Base-by-base conservation (phyloP, 1,139 yeast species). In the Fermentozyma sake region DNA sequence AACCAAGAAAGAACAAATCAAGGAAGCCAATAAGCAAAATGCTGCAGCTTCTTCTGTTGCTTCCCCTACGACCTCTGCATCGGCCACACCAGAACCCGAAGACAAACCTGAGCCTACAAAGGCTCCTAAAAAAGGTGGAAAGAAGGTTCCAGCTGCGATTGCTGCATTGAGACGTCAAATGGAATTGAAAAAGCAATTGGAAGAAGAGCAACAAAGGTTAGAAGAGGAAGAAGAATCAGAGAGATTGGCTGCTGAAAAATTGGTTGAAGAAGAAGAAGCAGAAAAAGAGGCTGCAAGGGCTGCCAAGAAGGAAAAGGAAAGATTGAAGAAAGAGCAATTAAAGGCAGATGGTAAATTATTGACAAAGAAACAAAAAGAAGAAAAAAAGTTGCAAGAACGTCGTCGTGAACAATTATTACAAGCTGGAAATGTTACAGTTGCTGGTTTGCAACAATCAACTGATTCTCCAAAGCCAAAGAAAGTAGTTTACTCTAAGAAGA, bases 351-450 rank as follows among this genome's bases (percentile, higher is more conserved):
- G 99, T 49, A 91, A 82, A 47, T 71, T 76, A 32, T 59, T 83
- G 52, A 84, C 96, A 35, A 91, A 85, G 66, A 91, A 89, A 55
- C 98, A 91, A 66, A 86, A 84, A 60, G 96, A 89, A 58, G 95
- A 87, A 53, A 83, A 84, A 66, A 84, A 79, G 33, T 60, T 80
- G 26, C 77, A 80, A 49, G 97, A 91, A 52, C 82, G 84, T 54
- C 85, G 97, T 64, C 84, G 95, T 57, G 81, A 84, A 43, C 91
- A 82, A 46, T 69, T 91, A 42, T 69, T 91, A 41, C 81, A 80
- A 34, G 66, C 86, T 16, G 84, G 89, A 40, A 77, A 77, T 47
- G 73, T 86, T 29, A 61, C 65, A 28, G 86, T 89, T 42, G 83
- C 86, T 22, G 97, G 91, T 34, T 71, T 87, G 39, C 66, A 62